Conservation (phyloP, 805 yeast genomes). For the Sugiyamaella floridensis region DNA sequence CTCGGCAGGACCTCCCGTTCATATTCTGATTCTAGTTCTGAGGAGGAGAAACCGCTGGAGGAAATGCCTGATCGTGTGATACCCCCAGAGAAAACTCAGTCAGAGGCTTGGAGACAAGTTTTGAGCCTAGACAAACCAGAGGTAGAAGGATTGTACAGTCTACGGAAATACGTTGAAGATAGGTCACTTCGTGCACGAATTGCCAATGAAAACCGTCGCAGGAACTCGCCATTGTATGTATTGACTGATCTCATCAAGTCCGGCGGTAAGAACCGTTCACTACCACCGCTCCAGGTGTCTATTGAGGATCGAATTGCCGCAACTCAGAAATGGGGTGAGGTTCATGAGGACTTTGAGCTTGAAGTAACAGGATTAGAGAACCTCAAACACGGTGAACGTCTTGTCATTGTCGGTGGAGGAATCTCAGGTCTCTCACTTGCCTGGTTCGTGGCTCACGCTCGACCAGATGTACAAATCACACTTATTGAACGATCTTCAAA, state of each 20-base stretch:
- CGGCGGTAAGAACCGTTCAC: conserved; percentile 3
- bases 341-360: conserved; percentile 26
- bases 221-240: conserved; percentile 1
- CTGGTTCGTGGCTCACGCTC: conserved; percentile 44
- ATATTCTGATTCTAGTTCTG: too few relatives aligned
- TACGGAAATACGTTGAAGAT: conserved; percentile 4
- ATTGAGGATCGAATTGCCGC: conserved; percentile 3
- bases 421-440: conserved; percentile 66
- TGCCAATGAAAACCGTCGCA: neutral
- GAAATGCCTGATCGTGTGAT: neutral
- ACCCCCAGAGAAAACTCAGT: conserved; percentile 1
- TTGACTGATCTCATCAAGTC: conserved; percentile 1
- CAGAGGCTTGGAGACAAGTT: conserved; percentile 3
- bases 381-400: conserved; percentile 31
- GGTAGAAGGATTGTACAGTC: neutral
- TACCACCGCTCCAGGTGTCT: neutral
- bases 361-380: conserved; percentile 24
- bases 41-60: neutral
- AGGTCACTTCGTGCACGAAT: neutral
- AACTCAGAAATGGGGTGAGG: conserved; percentile 21
- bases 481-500: conserved; percentile 50
- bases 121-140: neutral
- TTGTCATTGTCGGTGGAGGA: conserved; percentile 83
- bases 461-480: conserved; percentile 68
- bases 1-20: too few relatives aligned